Conservation (phyloP, 495 filamentous ascomycete genomes). For the Aspergillus ostianus region DNA sequence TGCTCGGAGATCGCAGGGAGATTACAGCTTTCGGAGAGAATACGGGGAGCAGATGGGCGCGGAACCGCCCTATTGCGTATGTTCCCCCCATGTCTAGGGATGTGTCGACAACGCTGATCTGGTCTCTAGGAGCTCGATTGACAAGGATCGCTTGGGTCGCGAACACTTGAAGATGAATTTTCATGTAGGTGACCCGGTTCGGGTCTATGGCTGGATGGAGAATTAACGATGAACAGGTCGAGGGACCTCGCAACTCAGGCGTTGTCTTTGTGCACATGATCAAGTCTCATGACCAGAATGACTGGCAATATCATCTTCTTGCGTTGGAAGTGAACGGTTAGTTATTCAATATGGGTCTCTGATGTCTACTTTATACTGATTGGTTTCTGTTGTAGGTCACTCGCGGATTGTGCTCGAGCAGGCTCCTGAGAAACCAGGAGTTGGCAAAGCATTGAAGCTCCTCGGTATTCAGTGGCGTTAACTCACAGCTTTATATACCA, state of each 20-base stretch:
- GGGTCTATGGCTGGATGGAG: background rate
- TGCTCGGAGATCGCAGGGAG: slow-evolving; percentile 74
- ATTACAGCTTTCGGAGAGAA: slow-evolving; percentile 85
- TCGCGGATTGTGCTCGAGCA: slow-evolving; percentile 51
- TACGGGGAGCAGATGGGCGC: slow-evolving; percentile 76
- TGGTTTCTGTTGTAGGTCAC: slow-evolving; percentile 26
- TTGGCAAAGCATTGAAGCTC: slow-evolving; percentile 43
- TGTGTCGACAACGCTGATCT: background rate
- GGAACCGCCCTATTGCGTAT: slow-evolving; percentile 81
- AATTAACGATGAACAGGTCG: slow-evolving; percentile 54
- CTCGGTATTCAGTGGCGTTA: slow-evolving; percentile 55
- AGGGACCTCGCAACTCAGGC: slow-evolving; percentile 75
- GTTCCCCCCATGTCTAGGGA: background rate
- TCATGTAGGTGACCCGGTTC: slow-evolving; percentile 53
- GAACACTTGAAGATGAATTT: slow-evolving; percentile 89
- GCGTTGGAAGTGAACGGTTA: slow-evolving; percentile 72
- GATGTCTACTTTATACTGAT: slow-evolving; percentile 5
- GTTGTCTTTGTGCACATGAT: slow-evolving; percentile 75
- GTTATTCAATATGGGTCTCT: background rate
- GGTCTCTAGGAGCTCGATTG: slow-evolving; percentile 53
- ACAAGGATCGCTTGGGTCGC: slow-evolving; percentile 69
- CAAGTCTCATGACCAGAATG: slow-evolving; percentile 57
- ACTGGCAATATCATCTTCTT: slow-evolving; percentile 80
- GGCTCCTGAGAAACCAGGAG: slow-evolving; percentile 37
- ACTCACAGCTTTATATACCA: slow-evolving; percentile 7